phyloP scores from a whole-genome alignment of 768 basidiomycete genomes.

The Sutorius australiensis region DNA sequence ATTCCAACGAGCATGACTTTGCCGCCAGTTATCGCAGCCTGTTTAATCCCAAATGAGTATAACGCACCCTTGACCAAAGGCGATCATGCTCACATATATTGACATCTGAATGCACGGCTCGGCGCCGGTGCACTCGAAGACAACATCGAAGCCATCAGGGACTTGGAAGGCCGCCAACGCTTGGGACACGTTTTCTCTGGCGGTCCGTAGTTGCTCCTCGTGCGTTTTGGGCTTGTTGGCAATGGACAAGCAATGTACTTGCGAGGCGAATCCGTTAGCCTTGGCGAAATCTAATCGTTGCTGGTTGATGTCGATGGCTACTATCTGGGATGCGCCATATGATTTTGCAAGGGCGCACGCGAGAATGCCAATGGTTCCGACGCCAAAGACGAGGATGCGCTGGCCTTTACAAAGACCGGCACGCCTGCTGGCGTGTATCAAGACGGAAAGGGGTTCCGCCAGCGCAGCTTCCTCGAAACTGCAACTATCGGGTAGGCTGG shows the following conservation, averaged over 20 bases:
- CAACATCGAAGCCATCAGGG: slow-evolving; percentile 82
- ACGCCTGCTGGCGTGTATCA: slow-evolving; percentile 61
- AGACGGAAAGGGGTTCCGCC: slow-evolving; percentile 92
- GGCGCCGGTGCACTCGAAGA: slow-evolving; percentile 95
- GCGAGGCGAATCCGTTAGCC: slow-evolving; percentile 69
- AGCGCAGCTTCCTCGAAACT: slow-evolving; percentile 81
- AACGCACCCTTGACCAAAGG: slow-evolving; percentile 9
- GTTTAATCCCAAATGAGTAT: slow-evolving; percentile 17
- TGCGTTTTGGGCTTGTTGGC: slow-evolving; percentile 46
- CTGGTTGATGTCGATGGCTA: slow-evolving; percentile 84
- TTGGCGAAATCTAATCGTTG: slow-evolving; percentile 76
- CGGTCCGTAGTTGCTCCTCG: slow-evolving; percentile 55
- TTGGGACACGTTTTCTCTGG: slow-evolving; percentile 52
- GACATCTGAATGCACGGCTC: slow-evolving; percentile 91
- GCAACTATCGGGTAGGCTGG: slow-evolving; percentile 70
- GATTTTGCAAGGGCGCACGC: slow-evolving; percentile 77
- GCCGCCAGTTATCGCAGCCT: slow-evolving; percentile 82
- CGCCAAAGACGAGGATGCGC: slow-evolving; percentile 84
- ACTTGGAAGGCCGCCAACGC: slow-evolving; percentile 55
- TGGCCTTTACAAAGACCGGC: slow-evolving; percentile 48
- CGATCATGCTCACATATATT: slow-evolving; percentile 63
- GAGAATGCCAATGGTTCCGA: slow-evolving; percentile 90
- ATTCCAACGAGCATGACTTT: slow-evolving; percentile 95
- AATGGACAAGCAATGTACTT: slow-evolving; percentile 62
- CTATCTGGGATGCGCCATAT: slow-evolving; percentile 65